These are phyloP conservation scores for Termitomyces sp. DNA, from an alignment of 768 basidiomycete species.

Conservation along the genomic window DNA sequence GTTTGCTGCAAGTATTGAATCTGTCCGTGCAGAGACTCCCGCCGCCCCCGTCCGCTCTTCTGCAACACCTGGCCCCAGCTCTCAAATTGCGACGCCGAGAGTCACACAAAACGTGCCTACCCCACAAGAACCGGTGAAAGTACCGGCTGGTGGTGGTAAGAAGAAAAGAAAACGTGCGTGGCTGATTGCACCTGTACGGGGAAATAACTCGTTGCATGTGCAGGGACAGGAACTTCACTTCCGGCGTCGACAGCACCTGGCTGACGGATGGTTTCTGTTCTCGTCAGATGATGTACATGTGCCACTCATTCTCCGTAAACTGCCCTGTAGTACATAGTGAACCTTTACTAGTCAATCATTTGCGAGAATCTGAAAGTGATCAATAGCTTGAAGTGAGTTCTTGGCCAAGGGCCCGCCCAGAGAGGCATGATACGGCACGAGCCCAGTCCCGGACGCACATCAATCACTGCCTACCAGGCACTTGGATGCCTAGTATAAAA, in stretches of 20 bases:
- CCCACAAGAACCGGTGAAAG: conserved; percentile 46
- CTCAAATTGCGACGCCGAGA: conserved; percentile 23
- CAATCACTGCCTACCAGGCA: too few species aligned
- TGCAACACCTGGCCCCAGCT: conserved; percentile 34
- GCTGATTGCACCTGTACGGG: neutral
- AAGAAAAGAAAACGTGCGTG: conserved; percentile 75
- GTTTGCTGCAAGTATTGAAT: conserved; percentile 25
- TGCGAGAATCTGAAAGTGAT: too few species aligned
- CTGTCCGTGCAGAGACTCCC: conserved; percentile 24
- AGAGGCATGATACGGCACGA: too few species aligned
- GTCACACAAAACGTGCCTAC: conserved; percentile 24
- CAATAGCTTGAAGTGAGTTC: too few species aligned
- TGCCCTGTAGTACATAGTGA: too few species aligned
- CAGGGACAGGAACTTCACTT: conserved; percentile 30
- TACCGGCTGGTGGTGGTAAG: conserved; percentile 46
- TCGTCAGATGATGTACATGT: neutral
- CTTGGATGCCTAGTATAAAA: too few species aligned
- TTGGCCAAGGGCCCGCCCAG: too few species aligned
- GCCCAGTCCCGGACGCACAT: too few species aligned
- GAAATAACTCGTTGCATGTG: conserved; percentile 3
- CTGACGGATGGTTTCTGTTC: conserved; percentile 11
- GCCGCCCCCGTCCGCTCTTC: conserved; percentile 29
- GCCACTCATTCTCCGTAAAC: too few species aligned
- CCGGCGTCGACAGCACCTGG: conserved; percentile 26
- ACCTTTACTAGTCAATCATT: too few species aligned